phyloP scores from a whole-genome alignment of 2,329 filamentous ascomycete genomes.

The Emmonsia crescens region DNA sequence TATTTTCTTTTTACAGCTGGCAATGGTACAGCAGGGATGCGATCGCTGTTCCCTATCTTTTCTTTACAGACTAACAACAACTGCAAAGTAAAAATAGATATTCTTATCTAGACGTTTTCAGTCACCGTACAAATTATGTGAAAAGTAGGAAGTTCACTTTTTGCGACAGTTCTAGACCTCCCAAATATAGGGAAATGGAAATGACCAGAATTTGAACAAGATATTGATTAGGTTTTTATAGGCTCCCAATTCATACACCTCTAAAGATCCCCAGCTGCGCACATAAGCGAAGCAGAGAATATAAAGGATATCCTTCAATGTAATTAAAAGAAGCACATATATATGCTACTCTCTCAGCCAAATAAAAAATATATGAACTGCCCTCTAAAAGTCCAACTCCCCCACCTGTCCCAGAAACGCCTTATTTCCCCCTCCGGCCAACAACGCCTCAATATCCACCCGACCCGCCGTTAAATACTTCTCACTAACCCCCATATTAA shows the following conservation, averaged over 20 bases:
- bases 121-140: background rate
- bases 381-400: slow-evolving; percentile 29
- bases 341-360: background rate
- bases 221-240: background rate
- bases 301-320: background rate
- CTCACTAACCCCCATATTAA: slow-evolving; percentile 83
- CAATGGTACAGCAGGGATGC: background rate
- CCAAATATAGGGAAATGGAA: no score
- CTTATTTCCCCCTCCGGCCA: slow-evolving; percentile 54
- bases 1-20: background rate
- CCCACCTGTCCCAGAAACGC: slow-evolving; percentile 53
- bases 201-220: background rate
- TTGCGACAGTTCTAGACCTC: no score
- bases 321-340: background rate
- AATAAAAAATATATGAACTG: background rate
- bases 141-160: no score
- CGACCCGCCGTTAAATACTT: slow-evolving; percentile 70
- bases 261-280: background rate
- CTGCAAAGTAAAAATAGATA: background rate
- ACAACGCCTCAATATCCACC: slow-evolving; percentile 67
- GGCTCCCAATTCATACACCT: background rate
- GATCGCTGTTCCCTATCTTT: background rate
- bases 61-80: background rate
- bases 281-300: background rate
- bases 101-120: background rate